A percentile compares a stretch with the other conserved stretches of the same genome.
Evolutionary conservation across 805 yeast genomes (phyloP).

Genomic region (Ogataea paraovalis): DNA sequence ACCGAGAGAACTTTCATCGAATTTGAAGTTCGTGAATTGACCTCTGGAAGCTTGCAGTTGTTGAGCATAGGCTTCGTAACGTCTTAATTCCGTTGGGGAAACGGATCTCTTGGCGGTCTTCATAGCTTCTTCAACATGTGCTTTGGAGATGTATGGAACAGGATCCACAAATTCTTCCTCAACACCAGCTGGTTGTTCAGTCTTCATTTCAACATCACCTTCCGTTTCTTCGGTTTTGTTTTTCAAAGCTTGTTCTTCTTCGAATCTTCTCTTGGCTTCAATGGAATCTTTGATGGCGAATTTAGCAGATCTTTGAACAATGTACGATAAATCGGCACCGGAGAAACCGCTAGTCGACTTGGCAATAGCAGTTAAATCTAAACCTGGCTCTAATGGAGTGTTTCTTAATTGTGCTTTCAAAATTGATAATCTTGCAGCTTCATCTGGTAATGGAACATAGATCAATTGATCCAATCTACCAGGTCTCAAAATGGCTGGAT

Average conservation of each 20-base stretch:
- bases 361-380: slow-evolving; percentile 84
- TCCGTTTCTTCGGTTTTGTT: slow-evolving; percentile 32
- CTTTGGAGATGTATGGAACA: slow-evolving; percentile 90
- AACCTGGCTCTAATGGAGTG: slow-evolving; percentile 97
- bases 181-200: slow-evolving; percentile 27
- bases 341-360: slow-evolving; percentile 95
- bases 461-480: slow-evolving; percentile 98
- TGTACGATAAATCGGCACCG: slow-evolving; percentile 97
- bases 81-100: slow-evolving; percentile 93
- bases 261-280: slow-evolving; percentile 64
- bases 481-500: slow-evolving; percentile 97
- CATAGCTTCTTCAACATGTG: slow-evolving; percentile 99
- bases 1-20: slow-evolving; percentile 37
- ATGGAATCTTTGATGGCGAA: slow-evolving; percentile 95
- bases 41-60: slow-evolving; percentile 96
- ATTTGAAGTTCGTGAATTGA: slow-evolving; percentile 84
- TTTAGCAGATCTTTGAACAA: slow-evolving; percentile 98
- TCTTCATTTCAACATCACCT: slow-evolving; percentile 37
- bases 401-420: slow-evolving; percentile 95
- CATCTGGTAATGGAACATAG: slow-evolving; percentile 98
- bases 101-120: slow-evolving; percentile 98
- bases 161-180: slow-evolving; percentile 83
- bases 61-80: slow-evolving; percentile 97
- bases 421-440: slow-evolving; percentile 87
- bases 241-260: slow-evolving; percentile 51